phyloP scores from a whole-genome alignment of 2,329 filamentous ascomycete genomes.

The Arthrocladium fulminans region DNA sequence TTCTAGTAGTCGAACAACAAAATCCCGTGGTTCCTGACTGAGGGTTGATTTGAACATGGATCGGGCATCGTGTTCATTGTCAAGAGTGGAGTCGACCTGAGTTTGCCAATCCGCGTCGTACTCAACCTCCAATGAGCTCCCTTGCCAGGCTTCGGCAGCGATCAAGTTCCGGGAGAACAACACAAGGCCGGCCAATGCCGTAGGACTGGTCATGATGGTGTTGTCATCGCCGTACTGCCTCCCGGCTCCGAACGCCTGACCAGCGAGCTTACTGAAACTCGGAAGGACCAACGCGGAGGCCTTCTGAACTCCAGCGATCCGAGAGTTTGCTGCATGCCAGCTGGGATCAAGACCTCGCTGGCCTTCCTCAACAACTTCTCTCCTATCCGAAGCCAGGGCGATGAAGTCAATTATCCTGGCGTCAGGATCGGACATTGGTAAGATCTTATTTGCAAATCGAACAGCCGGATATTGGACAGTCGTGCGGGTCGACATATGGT shows the following conservation, averaged over 20 bases:
- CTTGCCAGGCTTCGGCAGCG: constrained; percentile 47
- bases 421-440: constrained; percentile 68
- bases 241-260: constrained; percentile 34
- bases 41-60: constrained; percentile 15
- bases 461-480: constrained; percentile 74
- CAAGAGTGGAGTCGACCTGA: constrained; percentile 57
- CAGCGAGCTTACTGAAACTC: constrained; percentile 36
- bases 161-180: constrained; percentile 58
- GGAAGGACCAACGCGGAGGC: constrained; percentile 27
- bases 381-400: constrained; percentile 64
- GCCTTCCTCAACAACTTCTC: constrained; percentile 82
- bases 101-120: constrained; percentile 77
- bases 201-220: constrained; percentile 29
- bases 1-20: constrained; percentile 35
- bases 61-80: constrained; percentile 18
- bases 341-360: constrained; percentile 76
- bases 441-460: constrained; percentile 81
- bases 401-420: constrained; percentile 85
- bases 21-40: constrained; percentile 23
- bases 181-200: constrained; percentile 60
- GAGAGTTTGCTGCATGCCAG: constrained; percentile 46
- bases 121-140: constrained; percentile 38
- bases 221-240: constrained; percentile 25
- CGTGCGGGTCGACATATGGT: constrained; percentile 45
- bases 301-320: constrained; percentile 44